A percentile compares a stretch with the other conserved stretches of the same genome.
phyloP scores from a whole-genome alignment of 2,329 filamentous ascomycete species.

The Fusarium avenaceum region DNA sequence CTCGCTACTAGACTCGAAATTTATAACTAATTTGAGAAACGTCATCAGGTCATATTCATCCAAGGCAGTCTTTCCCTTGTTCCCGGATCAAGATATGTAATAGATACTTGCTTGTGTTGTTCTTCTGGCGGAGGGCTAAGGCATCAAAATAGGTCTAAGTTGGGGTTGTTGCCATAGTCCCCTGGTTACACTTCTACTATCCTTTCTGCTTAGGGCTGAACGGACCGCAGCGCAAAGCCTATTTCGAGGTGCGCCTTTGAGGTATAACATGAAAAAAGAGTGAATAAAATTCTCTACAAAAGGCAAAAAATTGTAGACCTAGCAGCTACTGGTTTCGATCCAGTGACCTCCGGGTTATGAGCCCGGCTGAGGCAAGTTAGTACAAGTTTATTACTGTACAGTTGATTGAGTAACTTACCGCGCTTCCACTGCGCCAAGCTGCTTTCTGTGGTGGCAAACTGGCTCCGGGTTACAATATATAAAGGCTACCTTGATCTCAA shows the following conservation, averaged over 20 bases:
- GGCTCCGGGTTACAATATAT: not conserved
- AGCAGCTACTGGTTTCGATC: constrained; percentile 20
- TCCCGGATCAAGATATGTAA: too few species aligned
- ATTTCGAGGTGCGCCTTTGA: too few species aligned
- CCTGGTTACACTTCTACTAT: too few species aligned
- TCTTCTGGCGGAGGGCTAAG: too few species aligned
- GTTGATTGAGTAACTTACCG: constrained; percentile 7
- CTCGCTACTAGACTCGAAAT: not conserved
- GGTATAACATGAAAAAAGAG: not conserved
- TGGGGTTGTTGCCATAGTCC: too few species aligned
- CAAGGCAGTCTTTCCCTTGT: too few species aligned
- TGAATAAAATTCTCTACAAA: not conserved
- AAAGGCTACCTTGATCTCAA: not conserved
- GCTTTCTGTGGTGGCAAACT: constrained; percentile 24
- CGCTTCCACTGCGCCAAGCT: constrained; percentile 46
- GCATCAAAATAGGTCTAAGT: too few species aligned
- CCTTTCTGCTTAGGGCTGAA: too few species aligned
- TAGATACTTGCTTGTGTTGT: too few species aligned
- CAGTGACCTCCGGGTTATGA: constrained; percentile 44
- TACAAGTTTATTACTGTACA: constrained; percentile 1
- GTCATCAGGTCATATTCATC: not conserved
- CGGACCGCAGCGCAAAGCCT: too few species aligned
- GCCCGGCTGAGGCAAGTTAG: constrained; percentile 35
- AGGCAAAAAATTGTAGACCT: constrained; percentile 13
- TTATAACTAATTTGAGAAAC: not conserved